A percentile compares a stretch with the other conserved stretches of the same genome.
Conservation (phyloP, 768 basidiomycete species). For the Boletus fagicola region DNA sequence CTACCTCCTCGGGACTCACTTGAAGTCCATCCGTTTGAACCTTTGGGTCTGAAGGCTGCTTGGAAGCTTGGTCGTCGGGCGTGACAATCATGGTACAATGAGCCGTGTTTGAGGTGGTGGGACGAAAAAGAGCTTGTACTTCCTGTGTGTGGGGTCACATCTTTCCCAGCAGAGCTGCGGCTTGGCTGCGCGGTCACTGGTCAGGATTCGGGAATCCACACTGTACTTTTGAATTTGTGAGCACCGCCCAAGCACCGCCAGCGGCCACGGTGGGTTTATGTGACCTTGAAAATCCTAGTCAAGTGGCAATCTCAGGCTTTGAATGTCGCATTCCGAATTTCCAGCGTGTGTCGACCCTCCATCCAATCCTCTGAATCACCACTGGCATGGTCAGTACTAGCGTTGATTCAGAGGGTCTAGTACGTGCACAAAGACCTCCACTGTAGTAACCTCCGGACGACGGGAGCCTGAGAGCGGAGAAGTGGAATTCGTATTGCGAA, state of each 20-base stretch:
- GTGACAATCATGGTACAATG: conserved; percentile 6
- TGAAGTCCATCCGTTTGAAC: not conserved
- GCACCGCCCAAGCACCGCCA: not conserved
- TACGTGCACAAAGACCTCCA: no score
- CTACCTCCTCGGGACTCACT: conserved; percentile 6
- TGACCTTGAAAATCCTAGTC: not conserved
- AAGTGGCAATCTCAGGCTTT: not conserved
- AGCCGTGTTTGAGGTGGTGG: not conserved
- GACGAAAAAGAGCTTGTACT: not conserved
- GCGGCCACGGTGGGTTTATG: no score
- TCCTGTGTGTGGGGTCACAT: not conserved
- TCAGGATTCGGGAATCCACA: not conserved
- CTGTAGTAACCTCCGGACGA: no score
- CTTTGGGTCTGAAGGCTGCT: not conserved
- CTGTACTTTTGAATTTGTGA: not conserved
- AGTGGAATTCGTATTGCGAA: not conserved
- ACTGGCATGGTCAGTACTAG: not conserved
- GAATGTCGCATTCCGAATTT: not conserved
- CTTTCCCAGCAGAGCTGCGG: not conserved
- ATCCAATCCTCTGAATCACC: not conserved
- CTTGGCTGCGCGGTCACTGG: not conserved
- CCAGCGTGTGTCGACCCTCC: not conserved
- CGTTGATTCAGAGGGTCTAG: no score
- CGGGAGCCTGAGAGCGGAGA: not conserved
- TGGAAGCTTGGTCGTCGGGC: conserved; percentile 1